Base-by-base conservation (phyloP, 257 asterid species). In the Lycium ferocissimum region DNA sequence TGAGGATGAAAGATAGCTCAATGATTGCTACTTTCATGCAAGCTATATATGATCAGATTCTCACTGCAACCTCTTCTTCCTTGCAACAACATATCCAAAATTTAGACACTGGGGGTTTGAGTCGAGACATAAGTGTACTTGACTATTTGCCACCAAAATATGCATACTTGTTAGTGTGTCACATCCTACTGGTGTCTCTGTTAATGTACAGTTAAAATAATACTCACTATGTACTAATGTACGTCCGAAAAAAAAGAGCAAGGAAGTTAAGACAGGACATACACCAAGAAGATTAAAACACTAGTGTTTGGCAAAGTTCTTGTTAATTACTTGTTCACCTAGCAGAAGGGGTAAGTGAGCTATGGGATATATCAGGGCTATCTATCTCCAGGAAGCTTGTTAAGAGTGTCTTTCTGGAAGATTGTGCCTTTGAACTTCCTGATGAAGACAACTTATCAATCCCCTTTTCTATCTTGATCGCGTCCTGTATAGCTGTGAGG, bases 321-420 rank as follows among this genome's bases (percentile, higher is more conserved):
- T 81, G 53, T 8, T 79, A 4, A 3, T 85, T 57, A 86, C 20
- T 12, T 20, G 65, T 81, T 92, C 84, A 97, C 91, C 98, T 93
- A 62, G 99, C 92, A 58, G 97, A 88, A 37, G 99, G 99, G 88
- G 91, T 26, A 47, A 97, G 81, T 66, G 98, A 92, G 18, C 95
- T 97, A 78, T 88, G 91, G 58, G 98, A 95, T 84, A 97, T 61
- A 75, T 93, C 93, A 17, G 99, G 99, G 83, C 98, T 97, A 87
- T 95, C 93, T 53, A 92, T 87, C 85, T 96, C 99, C 63, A 97
- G 98, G 87, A 97, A 95, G 91, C 94, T 95, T 18, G 99, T 95
- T 73, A 97, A 87, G 12, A 97, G 95, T 79, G 99, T 97, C 85
- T 91, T 97, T 67, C 99, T 81, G 7, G 98, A 94, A 65, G 97